A percentile compares a stretch with the other conserved stretches of the same genome.
phyloP scores from a whole-genome alignment of 805 yeast species.

The Sungouiozyma intestinalis region DNA sequence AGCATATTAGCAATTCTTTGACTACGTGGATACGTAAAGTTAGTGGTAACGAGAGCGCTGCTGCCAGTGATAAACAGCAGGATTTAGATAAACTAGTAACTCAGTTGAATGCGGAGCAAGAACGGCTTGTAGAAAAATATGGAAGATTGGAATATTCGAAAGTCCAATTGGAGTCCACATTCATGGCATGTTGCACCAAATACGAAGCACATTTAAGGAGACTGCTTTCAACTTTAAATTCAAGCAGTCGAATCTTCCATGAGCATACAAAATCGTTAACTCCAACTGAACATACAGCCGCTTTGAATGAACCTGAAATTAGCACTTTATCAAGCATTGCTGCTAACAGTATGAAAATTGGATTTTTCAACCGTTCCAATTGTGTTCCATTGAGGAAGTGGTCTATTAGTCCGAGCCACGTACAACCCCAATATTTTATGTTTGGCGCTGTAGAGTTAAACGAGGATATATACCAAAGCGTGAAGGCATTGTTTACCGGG shows the following conservation, averaged over 20 bases:
- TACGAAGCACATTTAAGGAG: neutral
- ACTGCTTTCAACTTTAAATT: neutral
- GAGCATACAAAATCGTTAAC: neutral
- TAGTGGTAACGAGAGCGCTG: constrained; percentile 2
- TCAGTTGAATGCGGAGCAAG: constrained; percentile 9
- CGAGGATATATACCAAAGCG: constrained; percentile 9
- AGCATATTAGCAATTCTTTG: constrained; percentile 1
- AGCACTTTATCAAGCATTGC: neutral
- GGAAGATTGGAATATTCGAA: constrained; percentile 10
- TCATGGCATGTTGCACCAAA: constrained; percentile 4
- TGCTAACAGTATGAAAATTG: neutral
- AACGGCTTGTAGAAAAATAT: constrained; percentile 5
- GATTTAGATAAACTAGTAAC: constrained; percentile 6
- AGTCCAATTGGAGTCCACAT: constrained; percentile 10
- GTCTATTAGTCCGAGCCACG: neutral
- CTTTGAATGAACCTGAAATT: neutral
- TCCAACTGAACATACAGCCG: neutral
- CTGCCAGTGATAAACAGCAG: neutral
- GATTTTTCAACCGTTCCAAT: constrained; percentile 10
- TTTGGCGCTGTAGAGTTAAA: constrained; percentile 10
- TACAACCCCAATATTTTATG: constrained; percentile 3
- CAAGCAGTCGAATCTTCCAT: neutral
- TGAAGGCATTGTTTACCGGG: constrained; percentile 6
- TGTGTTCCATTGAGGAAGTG: constrained; percentile 6
- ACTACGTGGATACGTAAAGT: constrained; percentile 7